phyloP scores from a whole-genome alignment of 1,284 basidiomycete species.

The Ganoderma leucocontextum region DNA sequence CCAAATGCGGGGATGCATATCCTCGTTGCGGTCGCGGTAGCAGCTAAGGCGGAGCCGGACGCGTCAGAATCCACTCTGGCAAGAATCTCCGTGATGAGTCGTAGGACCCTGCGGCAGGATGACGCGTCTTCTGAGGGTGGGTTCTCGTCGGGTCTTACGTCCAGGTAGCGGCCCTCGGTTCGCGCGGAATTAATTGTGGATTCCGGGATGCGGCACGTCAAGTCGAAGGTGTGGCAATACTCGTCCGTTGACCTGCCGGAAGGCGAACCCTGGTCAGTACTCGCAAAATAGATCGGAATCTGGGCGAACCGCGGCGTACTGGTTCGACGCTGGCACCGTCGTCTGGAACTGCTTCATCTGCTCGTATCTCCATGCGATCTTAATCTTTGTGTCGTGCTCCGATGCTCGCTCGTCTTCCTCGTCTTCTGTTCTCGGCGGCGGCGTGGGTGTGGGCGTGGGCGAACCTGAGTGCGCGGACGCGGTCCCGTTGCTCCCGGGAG shows the following conservation, averaged over 20 bases:
- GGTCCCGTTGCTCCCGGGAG: constrained; percentile 44
- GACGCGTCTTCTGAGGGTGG: constrained; percentile 15
- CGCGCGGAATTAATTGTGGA: constrained; percentile 55
- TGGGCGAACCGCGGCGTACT: constrained; percentile 55
- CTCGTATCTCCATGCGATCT: constrained; percentile 97
- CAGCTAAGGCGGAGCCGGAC: constrained; percentile 20
- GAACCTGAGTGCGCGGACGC: constrained; percentile 13
- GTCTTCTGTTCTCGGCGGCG: constrained; percentile 38
- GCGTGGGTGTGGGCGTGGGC: constrained; percentile 8
- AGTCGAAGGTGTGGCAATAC: constrained; percentile 78
- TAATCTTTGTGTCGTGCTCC: constrained; percentile 63
- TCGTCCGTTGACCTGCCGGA: constrained; percentile 58
- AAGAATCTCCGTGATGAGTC: constrained; percentile 33
- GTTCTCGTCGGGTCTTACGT: constrained; percentile 39
- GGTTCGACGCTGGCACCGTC: constrained; percentile 63
- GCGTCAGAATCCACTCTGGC: constrained; percentile 23
- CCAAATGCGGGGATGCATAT: constrained; percentile 80
- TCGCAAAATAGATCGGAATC: constrained; percentile 18
- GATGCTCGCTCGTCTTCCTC: constrained; percentile 46
- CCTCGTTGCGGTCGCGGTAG: constrained; percentile 52
- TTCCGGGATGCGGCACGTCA: constrained; percentile 66
- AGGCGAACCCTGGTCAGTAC: constrained; percentile 28
- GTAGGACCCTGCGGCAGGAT: constrained; percentile 29
- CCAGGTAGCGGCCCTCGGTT: constrained; percentile 47
- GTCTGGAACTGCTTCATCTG: constrained; percentile 92